A percentile compares a stretch with the other conserved stretches of the same genome.
phyloP scores from a whole-genome alignment of 306 rosid species.

The Inga leiocalycina region DNA sequence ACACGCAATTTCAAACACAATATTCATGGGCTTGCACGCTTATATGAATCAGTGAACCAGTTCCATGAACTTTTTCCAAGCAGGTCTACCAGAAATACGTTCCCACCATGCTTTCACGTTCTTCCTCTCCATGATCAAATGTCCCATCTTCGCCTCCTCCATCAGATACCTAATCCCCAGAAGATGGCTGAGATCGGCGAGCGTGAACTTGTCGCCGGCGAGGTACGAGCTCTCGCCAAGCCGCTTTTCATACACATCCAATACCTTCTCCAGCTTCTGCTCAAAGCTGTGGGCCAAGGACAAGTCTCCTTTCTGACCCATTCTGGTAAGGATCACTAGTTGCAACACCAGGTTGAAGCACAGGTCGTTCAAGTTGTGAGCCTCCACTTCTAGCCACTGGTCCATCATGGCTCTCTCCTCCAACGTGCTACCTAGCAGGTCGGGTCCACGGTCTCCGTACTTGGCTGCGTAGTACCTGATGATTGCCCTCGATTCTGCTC shows the following conservation, averaged over 20 bases:
- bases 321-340: conserved; percentile 54
- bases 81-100: conserved; percentile 54
- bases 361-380: conserved; percentile 66
- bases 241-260: conserved; percentile 64
- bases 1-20: not conserved
- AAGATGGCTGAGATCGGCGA: conserved; percentile 76
- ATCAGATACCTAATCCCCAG: conserved; percentile 56
- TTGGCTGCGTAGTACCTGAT: conserved; percentile 62
- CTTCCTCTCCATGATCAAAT: conserved; percentile 53
- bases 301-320: conserved; percentile 53
- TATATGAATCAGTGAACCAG: conserved; percentile 16
- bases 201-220: conserved; percentile 55
- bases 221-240: conserved; percentile 51
- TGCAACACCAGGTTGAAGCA: conserved; percentile 57
- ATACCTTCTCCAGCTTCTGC: conserved; percentile 51
- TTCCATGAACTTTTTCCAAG: conserved; percentile 66
- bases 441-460: conserved; percentile 53
- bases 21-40: not conserved
- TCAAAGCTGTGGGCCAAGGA: conserved; percentile 42
- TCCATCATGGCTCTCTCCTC: conserved; percentile 75
- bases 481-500: conserved; percentile 72
- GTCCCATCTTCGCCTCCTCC: conserved; percentile 52
- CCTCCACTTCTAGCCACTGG: conserved; percentile 83
- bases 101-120: conserved; percentile 74
- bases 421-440: conserved; percentile 57